These are phyloP conservation scores for Podospora tetraspora DNA, from an alignment of 495 filamentous ascomycete genomes.

Conservation along the genomic window DNA sequence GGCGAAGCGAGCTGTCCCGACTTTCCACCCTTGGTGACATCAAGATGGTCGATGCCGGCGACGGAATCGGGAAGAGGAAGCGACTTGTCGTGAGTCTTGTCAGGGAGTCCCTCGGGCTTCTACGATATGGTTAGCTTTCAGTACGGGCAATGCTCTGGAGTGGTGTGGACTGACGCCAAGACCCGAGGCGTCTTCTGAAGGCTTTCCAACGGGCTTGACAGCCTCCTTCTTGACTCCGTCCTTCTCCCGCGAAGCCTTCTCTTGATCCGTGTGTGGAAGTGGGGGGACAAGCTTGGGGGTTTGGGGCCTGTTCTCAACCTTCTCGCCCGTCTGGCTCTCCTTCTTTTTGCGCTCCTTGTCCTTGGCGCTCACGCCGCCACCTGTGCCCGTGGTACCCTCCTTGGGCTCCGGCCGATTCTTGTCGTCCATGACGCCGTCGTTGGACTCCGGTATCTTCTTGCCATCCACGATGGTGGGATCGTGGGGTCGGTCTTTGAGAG, in stretches of 20 bases:
- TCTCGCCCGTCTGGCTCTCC: conserved; percentile 54
- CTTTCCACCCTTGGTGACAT: conserved; percentile 51
- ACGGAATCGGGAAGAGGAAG: conserved; percentile 63
- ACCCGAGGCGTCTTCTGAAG: conserved; percentile 47
- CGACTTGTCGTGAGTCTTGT: conserved; percentile 72
- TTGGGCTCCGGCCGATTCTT: conserved; percentile 65
- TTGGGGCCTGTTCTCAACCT: conserved; percentile 67
- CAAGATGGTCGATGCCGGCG: conserved; percentile 59
- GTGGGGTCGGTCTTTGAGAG: conserved; percentile 43
- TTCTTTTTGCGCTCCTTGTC: conserved; percentile 60
- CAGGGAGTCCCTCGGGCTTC: conserved; percentile 79
- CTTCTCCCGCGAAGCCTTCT: conserved; percentile 45
- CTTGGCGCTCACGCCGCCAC: conserved; percentile 82
- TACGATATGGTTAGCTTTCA: conserved; percentile 32
- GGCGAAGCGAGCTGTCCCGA: conserved; percentile 25
- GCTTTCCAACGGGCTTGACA: conserved; percentile 25
- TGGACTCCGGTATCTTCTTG: conserved; percentile 66
- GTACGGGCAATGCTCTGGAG: not conserved
- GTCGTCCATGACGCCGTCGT: conserved; percentile 91
- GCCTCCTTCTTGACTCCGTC: conserved; percentile 21
- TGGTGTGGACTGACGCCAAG: conserved; percentile 54
- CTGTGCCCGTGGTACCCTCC: conserved; percentile 78
- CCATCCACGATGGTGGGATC: conserved; percentile 52
- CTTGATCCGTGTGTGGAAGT: conserved; percentile 70
- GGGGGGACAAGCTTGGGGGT: conserved; percentile 81